Conservation (phyloP, 129 eudicot species). For the Scalesia atractyloides region DNA sequence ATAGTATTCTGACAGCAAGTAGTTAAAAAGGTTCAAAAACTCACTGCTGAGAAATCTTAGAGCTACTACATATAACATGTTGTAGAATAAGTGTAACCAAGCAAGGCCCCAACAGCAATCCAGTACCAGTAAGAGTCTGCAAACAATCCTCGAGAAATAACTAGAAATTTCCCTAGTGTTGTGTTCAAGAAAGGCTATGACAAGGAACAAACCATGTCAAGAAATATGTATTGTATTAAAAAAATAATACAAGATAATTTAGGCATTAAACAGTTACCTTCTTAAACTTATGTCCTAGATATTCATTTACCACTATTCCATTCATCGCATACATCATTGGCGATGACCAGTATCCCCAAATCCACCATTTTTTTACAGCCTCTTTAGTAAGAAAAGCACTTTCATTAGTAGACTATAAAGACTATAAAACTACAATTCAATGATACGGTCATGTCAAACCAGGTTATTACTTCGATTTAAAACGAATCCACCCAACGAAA, state of each 20-base stretch:
- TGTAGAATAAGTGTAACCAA: slow-evolving; percentile 61
- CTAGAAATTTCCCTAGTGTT: slow-evolving; percentile 16
- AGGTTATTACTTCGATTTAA: slow-evolving; percentile 66
- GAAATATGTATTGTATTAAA: not conserved
- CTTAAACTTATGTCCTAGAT: slow-evolving; percentile 22
- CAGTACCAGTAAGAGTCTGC: slow-evolving; percentile 69
- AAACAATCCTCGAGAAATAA: slow-evolving; percentile 47
- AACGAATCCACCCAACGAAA: slow-evolving; percentile 82
- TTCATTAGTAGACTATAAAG: slow-evolving; percentile 7
- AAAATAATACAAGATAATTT: not conserved
- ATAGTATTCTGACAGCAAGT: not conserved
- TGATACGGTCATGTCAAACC: not conserved
- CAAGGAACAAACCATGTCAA: not conserved
- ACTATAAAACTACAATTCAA: not conserved
- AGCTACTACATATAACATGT: slow-evolving; percentile 36
- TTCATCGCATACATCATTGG: slow-evolving; percentile 37
- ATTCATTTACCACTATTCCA: slow-evolving; percentile 32
- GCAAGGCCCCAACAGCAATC: slow-evolving; percentile 67
- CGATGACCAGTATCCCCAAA: slow-evolving; percentile 41
- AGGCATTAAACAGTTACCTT: slow-evolving; percentile 1
- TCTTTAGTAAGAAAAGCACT: slow-evolving; percentile 1
- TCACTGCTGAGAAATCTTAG: slow-evolving; percentile 68
- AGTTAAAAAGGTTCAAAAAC: slow-evolving; percentile 27
- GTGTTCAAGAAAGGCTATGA: slow-evolving; percentile 30
- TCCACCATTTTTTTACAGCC: slow-evolving; percentile 35